Percentiles rank a stretch among this genome's conserved stretches.
Conservation (phyloP, 805 yeast genomes). For the Monosporozyma solicola region DNA sequence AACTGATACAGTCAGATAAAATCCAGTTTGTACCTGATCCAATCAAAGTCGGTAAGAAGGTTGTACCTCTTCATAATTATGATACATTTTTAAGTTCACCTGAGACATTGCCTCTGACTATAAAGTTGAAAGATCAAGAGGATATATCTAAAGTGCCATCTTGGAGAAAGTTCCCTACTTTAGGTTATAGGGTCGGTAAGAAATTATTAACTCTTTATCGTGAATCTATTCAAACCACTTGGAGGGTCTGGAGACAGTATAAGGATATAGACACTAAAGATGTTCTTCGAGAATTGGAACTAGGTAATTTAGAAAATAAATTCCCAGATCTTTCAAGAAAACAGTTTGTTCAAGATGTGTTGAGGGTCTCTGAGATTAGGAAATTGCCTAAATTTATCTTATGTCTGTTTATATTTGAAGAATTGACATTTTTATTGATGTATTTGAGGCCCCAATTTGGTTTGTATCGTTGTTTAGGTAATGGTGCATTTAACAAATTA, state of each 20-base stretch:
- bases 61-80: not conserved
- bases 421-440: constrained; percentile 45
- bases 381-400: constrained; percentile 48
- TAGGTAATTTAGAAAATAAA: not conserved
- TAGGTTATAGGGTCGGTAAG: constrained; percentile 38
- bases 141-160: constrained; percentile 20
- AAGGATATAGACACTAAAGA: constrained; percentile 26
- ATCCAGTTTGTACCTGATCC: not conserved
- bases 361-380: constrained; percentile 37
- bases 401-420: constrained; percentile 42
- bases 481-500: constrained; percentile 30
- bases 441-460: constrained; percentile 45
- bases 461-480: constrained; percentile 51
- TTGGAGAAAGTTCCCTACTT: constrained; percentile 26
- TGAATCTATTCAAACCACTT: constrained; percentile 45
- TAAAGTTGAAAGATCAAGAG: constrained; percentile 16
- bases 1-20: not conserved
- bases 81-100: constrained; percentile 14
- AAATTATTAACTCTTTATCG: constrained; percentile 44
- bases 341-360: constrained; percentile 35
- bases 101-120: constrained; percentile 26
- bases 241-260: constrained; percentile 6
- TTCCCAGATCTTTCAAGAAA: constrained; percentile 31
- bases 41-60: constrained; percentile 8
- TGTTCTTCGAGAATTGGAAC: not conserved